Conservation (phyloP, 306 rosid species). For the Gleditsia sinensis region DNA sequence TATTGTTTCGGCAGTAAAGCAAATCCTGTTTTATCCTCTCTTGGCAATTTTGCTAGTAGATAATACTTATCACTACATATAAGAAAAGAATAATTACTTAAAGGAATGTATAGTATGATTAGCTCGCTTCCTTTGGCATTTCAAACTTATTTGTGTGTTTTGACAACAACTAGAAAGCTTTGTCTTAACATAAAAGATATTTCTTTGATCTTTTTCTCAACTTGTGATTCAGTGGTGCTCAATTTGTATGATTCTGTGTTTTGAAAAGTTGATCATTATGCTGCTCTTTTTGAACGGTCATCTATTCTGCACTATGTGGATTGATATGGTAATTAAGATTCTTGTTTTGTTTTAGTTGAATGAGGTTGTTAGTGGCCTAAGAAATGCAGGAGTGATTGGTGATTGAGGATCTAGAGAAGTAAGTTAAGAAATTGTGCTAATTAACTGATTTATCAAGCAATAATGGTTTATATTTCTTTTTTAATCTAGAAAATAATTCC, state of each 20-base stretch:
- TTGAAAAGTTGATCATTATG: slow-evolving; percentile 18
- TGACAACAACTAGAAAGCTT: slow-evolving; percentile 16
- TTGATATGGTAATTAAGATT: slow-evolving; percentile 9
- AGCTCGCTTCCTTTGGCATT: neutral
- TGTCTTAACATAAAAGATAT: neutral
- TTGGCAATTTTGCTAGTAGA: no score
- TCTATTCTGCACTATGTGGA: slow-evolving; percentile 29
- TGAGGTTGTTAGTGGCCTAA: slow-evolving; percentile 93
- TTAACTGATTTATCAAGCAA: neutral
- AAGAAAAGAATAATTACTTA: neutral
- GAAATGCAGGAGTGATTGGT: slow-evolving; percentile 87
- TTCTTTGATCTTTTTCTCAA: slow-evolving; percentile 27
- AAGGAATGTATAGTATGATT: neutral
- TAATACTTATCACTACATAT: no score
- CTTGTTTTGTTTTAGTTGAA: slow-evolving; percentile 64
- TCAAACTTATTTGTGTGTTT: slow-evolving; percentile 10
- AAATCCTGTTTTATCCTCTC: no score
- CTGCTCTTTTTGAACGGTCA: neutral
- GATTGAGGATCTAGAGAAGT: slow-evolving; percentile 98
- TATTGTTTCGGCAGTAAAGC: no score
- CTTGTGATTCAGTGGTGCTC: neutral
- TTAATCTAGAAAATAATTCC: neutral
- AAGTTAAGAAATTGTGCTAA: slow-evolving; percentile 42
- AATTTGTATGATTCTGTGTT: slow-evolving; percentile 18
- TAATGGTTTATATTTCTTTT: neutral